Evolutionary conservation across 2,329 filamentous ascomycete genomes (phyloP).

Genomic region (Fusarium albidum): DNA sequence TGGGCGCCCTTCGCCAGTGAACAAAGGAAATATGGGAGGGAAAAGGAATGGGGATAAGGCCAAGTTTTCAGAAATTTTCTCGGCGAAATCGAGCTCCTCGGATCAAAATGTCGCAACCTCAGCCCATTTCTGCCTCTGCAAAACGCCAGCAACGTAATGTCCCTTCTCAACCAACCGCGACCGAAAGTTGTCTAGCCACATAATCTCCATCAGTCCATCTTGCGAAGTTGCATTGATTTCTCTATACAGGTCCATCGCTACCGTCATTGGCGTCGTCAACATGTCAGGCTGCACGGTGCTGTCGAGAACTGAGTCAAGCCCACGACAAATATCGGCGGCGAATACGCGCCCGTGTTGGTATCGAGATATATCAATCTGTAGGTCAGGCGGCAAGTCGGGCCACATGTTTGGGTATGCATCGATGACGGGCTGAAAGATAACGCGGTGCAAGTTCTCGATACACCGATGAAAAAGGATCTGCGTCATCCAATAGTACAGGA

Average conservation of each 20-base stretch:
- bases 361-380: conserved; percentile 51
- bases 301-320: conserved; percentile 56
- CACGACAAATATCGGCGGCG: conserved; percentile 59
- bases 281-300: conserved; percentile 57
- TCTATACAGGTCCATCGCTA: conserved; percentile 53
- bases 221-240: conserved; percentile 49
- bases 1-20: neutral
- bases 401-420: conserved; percentile 51
- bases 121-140: conserved; percentile 52
- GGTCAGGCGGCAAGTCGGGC: conserved; percentile 47
- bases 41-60: neutral
- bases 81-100: neutral
- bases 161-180: conserved; percentile 50
- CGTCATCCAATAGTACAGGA: conserved; percentile 63
- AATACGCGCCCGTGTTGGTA: conserved; percentile 56
- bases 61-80: neutral
- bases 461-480: conserved; percentile 59
- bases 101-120: conserved; percentile 43
- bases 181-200: conserved; percentile 58
- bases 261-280: conserved; percentile 52
- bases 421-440: conserved; percentile 54
- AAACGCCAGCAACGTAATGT: conserved; percentile 49
- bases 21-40: neutral
- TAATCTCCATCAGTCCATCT: conserved; percentile 54
- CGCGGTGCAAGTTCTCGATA: conserved; percentile 54